Percentiles rank a stretch among this genome's conserved stretches.
Evolutionary conservation across 2,329 filamentous ascomycete genomes (phyloP).

Genomic region (Diaporthe sp.): DNA sequence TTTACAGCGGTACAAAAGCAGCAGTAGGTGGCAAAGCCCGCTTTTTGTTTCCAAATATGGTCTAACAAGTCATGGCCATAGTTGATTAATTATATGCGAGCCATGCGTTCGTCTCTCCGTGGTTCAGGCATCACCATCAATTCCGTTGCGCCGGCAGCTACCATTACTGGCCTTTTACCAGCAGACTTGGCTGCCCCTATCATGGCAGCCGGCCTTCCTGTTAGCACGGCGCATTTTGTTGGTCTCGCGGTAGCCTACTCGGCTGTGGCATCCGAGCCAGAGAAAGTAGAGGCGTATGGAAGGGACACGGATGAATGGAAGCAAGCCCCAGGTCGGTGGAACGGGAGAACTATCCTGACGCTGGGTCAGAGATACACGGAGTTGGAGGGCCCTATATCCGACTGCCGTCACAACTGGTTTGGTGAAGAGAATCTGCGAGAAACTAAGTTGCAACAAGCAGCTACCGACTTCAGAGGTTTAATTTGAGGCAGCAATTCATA

Average conservation of each 20-base stretch:
- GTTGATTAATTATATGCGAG: conserved; percentile 39
- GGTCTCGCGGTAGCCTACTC: conserved; percentile 50
- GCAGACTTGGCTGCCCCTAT: conserved; percentile 45
- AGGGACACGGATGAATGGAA: conserved; percentile 41
- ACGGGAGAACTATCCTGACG: conserved; percentile 47
- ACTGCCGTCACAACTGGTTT: conserved; percentile 44
- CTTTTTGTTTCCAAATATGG: conserved; percentile 15
- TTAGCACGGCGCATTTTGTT: conserved; percentile 46
- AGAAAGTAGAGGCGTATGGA: conserved; percentile 48
- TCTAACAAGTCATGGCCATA: neutral
- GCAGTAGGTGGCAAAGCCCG: conserved; percentile 39
- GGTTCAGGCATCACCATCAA: conserved; percentile 49
- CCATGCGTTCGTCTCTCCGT: conserved; percentile 43
- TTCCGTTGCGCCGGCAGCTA: conserved; percentile 49
- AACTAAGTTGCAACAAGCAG: conserved; percentile 44
- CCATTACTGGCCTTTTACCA: conserved; percentile 45
- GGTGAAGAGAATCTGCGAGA: conserved; percentile 43
- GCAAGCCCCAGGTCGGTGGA: conserved; percentile 43
- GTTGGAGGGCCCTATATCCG: conserved; percentile 44
- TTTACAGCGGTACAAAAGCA: conserved; percentile 42
- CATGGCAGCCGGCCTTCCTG: conserved; percentile 44
- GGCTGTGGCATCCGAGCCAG: conserved; percentile 46
- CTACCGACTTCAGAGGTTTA: conserved; percentile 41
- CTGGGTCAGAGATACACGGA: conserved; percentile 49
- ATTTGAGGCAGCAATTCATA: too few relatives aligned